phyloP scores from a whole-genome alignment of 345 rosid genomes.

The Leavenworthia alabamica region DNA sequence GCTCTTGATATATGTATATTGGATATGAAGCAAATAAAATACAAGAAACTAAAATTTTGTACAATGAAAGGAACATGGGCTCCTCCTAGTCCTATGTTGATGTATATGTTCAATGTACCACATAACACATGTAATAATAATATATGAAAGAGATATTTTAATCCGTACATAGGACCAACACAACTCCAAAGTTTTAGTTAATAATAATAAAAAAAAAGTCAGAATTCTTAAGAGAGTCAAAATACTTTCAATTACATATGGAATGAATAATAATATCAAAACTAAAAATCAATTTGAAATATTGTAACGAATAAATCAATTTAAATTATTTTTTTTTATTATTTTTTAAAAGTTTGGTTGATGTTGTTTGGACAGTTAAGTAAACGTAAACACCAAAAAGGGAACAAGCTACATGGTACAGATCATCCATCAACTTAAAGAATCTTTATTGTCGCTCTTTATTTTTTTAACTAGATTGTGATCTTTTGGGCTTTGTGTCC shows the following conservation, averaged over 20 bases:
- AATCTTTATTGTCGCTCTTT: slow-evolving; percentile 32
- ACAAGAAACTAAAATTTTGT: slow-evolving; percentile 13
- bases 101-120: slow-evolving; percentile 36
- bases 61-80: slow-evolving; percentile 26
- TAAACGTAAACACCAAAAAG: slow-evolving; percentile 19
- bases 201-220: not conserved
- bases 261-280: not conserved
- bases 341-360: not conserved
- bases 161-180: not conserved
- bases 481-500: slow-evolving; percentile 36
- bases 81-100: slow-evolving; percentile 22
- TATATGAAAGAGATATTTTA: no score
- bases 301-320: not conserved
- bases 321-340: not conserved
- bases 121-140: no score
- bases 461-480: slow-evolving; percentile 28
- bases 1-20: slow-evolving; percentile 7
- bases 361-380: slow-evolving; percentile 23
- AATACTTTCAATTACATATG: not conserved
- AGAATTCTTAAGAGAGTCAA: not conserved
- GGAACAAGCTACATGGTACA: slow-evolving; percentile 37
- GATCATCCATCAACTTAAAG: slow-evolving; percentile 29
- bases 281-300: slow-evolving; percentile 1
- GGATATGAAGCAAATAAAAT: slow-evolving; percentile 25
- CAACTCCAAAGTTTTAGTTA: not conserved